phyloP scores from a whole-genome alignment of 1,284 basidiomycete species.

The Puccinia horiana region DNA sequence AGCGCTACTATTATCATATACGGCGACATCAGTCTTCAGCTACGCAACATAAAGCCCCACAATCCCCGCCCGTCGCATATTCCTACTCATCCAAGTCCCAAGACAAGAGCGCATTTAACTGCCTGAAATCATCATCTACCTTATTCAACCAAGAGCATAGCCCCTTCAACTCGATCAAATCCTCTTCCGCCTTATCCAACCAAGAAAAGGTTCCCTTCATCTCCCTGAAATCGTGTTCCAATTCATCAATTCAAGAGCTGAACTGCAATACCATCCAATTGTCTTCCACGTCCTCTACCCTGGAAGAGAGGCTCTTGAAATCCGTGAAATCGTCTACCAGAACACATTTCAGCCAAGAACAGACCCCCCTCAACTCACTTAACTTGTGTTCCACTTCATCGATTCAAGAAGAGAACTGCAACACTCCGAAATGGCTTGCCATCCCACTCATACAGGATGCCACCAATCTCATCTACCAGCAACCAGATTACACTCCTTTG shows the following conservation, averaged over 20 bases:
- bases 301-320: background rate
- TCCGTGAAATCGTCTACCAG: no score
- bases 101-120: background rate
- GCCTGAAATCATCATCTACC: background rate
- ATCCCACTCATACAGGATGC: no score
- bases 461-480: no score
- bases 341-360: no score
- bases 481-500: no score
- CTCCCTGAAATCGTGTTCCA: no score
- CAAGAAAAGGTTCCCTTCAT: no score
- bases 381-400: no score
- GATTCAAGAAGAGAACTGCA: background rate
- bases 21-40: background rate
- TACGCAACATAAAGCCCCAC: background rate
- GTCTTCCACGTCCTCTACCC: background rate
- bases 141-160: background rate
- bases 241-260: no score
- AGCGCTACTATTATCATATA: background rate
- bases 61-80: background rate
- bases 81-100: background rate
- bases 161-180: conserved; percentile 2
- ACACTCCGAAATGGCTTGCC: background rate
- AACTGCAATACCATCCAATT: no score
- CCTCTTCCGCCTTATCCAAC: background rate
- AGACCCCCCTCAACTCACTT: no score